Evolutionary conservation across 768 basidiomycete genomes (phyloP).

Genomic region (Pluteus cervinus): DNA sequence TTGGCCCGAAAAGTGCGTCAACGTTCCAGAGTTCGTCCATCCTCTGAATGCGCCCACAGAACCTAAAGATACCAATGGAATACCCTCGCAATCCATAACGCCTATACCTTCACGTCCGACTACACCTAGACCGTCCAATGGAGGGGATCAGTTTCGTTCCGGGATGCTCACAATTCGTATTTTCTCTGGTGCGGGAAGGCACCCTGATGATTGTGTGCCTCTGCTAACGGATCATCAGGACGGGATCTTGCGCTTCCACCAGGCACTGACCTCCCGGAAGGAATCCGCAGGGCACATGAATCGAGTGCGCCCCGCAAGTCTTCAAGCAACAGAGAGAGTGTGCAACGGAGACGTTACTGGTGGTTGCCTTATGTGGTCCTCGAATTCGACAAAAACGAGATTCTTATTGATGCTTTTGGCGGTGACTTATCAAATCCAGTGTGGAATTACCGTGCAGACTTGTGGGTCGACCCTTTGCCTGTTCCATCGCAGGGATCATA

Average conservation of each 20-base stretch:
- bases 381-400: constrained; percentile 97
- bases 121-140: constrained; percentile 58
- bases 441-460: constrained; percentile 95
- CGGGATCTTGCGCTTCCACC: constrained; percentile 78
- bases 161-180: constrained; percentile 96
- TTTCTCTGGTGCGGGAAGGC: constrained; percentile 65
- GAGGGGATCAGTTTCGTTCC: constrained; percentile 64
- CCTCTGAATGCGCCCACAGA: constrained; percentile 31
- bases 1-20: constrained; percentile 34
- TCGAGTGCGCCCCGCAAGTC: constrained; percentile 46
- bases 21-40: constrained; percentile 5
- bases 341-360: constrained; percentile 92
- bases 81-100: constrained; percentile 71
- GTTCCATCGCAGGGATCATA: constrained; percentile 2
- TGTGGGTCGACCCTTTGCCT: constrained; percentile 49
- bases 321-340: constrained; percentile 78
- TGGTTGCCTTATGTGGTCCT: constrained; percentile 97
- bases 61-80: constrained; percentile 62
- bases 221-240: constrained; percentile 35
- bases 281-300: constrained; percentile 75
- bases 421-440: constrained; percentile 87
- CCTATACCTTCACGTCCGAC: constrained; percentile 79
- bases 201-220: constrained; percentile 1
- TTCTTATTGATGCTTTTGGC: constrained; percentile 91
- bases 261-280: constrained; percentile 73